Conservation (phyloP, 768 basidiomycete species). For the Kwoniella botswanensis region DNA sequence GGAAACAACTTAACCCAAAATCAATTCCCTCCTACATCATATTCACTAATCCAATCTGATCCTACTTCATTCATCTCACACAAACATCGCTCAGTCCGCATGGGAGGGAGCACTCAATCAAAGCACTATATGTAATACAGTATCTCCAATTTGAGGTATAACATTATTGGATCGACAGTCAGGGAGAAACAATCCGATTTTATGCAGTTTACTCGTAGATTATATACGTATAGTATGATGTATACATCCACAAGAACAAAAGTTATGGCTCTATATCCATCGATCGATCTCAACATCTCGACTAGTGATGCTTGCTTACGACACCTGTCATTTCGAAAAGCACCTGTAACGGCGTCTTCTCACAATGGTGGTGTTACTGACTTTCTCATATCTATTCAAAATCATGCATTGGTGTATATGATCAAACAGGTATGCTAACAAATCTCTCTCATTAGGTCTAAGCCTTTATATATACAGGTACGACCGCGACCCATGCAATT, state of each 20-base stretch:
- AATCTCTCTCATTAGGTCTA: neutral
- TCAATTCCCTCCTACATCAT: neutral
- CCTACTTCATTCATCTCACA: too few relatives aligned
- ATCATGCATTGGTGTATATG: neutral
- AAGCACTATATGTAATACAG: neutral
- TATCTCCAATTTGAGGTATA: neutral
- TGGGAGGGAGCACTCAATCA: too few relatives aligned
- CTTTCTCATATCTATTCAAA: too few relatives aligned
- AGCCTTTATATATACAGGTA: too few relatives aligned
- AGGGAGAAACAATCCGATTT: neutral
- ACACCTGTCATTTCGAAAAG: too few relatives aligned
- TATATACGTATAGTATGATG: neutral
- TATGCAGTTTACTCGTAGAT: neutral
- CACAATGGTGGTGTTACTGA: too few relatives aligned
- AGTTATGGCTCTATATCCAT: neutral
- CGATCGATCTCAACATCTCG: neutral
- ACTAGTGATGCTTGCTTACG: too few relatives aligned
- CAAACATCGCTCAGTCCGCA: too few relatives aligned
- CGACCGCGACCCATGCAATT: too few relatives aligned
- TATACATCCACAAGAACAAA: neutral
- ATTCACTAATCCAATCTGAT: neutral
- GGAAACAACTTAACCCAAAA: too few relatives aligned
- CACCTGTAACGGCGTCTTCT: too few relatives aligned
- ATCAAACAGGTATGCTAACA: neutral
- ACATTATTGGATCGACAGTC: neutral